A percentile compares a stretch with the other conserved stretches of the same genome.
Conservation (phyloP, 2,329 filamentous ascomycete species). For the Ceratocystis alfenasii region DNA sequence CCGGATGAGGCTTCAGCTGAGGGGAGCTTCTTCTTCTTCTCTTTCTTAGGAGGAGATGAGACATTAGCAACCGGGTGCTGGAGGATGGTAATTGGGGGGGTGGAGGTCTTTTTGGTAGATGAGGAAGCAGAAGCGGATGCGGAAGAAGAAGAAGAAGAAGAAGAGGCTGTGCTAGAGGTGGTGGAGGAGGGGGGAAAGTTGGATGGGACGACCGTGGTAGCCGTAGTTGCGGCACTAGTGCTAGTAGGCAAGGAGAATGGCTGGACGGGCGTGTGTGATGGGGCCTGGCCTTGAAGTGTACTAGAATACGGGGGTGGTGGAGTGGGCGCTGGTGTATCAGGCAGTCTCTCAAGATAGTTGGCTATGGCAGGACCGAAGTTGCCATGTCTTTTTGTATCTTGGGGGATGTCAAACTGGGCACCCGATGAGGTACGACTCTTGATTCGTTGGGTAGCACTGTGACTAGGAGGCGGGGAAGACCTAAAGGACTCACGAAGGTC, state of each 20-base stretch:
- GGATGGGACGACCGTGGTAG: no score
- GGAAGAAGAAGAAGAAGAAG: not conserved
- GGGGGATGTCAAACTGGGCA: not conserved
- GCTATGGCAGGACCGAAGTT: slow-evolving; percentile 6
- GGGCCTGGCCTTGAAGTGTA: not conserved
- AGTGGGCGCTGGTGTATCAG: slow-evolving; percentile 20
- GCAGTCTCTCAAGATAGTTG: slow-evolving; percentile 14
- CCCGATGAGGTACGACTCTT: slow-evolving; percentile 13
- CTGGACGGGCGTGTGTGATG: not conserved
- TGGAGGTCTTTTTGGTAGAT: not conserved
- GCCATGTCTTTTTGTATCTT: slow-evolving; percentile 11
- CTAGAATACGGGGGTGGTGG: slow-evolving; percentile 11
- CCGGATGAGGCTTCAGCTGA: slow-evolving; percentile 6
- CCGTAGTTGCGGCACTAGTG: no score
- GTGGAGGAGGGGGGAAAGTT: not conserved
- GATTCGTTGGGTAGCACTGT: slow-evolving; percentile 16
- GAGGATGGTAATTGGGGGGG: not conserved
- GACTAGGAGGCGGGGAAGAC: slow-evolving; percentile 14
- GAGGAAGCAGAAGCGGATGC: not conserved
- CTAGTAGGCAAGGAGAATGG: not conserved
- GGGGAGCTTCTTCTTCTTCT: slow-evolving; percentile 7
- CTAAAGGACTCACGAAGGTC: not conserved
- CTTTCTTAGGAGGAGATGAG: not conserved
- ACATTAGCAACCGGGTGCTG: not conserved
- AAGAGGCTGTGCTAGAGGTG: not conserved